Conservation (phyloP, 2,329 filamentous ascomycete species). For the Fusarium sp. region DNA sequence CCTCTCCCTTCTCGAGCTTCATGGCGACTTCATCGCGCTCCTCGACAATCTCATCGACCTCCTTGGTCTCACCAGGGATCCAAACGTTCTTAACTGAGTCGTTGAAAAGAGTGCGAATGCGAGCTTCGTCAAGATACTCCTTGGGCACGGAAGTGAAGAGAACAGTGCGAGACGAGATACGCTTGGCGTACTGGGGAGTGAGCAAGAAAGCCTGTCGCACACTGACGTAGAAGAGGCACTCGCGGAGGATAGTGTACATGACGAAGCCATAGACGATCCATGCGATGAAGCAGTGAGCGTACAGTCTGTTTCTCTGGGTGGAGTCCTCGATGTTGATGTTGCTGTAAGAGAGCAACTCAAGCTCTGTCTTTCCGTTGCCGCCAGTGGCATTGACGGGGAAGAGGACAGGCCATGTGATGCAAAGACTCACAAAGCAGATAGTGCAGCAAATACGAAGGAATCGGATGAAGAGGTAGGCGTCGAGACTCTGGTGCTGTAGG, state of each 20-base stretch:
- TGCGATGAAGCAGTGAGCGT: slow-evolving; percentile 82
- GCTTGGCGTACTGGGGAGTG: slow-evolving; percentile 82
- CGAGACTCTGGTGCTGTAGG: slow-evolving; percentile 87
- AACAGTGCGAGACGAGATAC: slow-evolving; percentile 90
- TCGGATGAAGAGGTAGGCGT: slow-evolving; percentile 88
- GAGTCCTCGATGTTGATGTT: slow-evolving; percentile 57
- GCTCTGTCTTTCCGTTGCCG: slow-evolving; percentile 70
- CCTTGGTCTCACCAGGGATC: slow-evolving; percentile 79
- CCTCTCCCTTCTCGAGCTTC: slow-evolving; percentile 85
- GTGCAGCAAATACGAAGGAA: slow-evolving; percentile 82
- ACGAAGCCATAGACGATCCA: slow-evolving; percentile 90
- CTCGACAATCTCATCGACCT: slow-evolving; percentile 81
- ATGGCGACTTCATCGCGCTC: slow-evolving; percentile 80
- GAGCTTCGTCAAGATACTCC: slow-evolving; percentile 78
- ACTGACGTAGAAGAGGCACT: slow-evolving; percentile 94
- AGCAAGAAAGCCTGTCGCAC: slow-evolving; percentile 93
- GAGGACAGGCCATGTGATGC: slow-evolving; percentile 87
- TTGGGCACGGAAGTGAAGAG: slow-evolving; percentile 89
- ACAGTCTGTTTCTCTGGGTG: slow-evolving; percentile 73
- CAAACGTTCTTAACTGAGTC: slow-evolving; percentile 84
- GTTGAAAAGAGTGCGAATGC: slow-evolving; percentile 81
- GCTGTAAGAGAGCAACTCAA: slow-evolving; percentile 61
- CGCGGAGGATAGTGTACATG: slow-evolving; percentile 88
- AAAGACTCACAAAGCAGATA: slow-evolving; percentile 83
- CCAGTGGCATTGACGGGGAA: slow-evolving; percentile 88